A percentile compares a stretch with the other conserved stretches of the same genome.
phyloP scores from a whole-genome alignment of 768 basidiomycete genomes.

The Arthromyces matolae region DNA sequence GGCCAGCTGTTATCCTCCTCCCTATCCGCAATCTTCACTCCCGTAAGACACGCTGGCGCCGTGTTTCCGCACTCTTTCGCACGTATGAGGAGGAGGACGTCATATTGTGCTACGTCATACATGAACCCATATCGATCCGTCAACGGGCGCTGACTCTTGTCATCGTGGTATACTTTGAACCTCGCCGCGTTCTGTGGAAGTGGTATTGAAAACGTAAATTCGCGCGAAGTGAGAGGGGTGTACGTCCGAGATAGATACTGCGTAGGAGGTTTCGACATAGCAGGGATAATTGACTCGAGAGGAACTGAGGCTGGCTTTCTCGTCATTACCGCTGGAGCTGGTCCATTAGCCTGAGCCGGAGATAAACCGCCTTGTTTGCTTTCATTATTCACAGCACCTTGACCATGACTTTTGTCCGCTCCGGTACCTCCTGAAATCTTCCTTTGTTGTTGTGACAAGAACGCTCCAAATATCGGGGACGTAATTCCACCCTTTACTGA shows the following conservation, averaged over 20 bases:
- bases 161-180: conserved; percentile 47
- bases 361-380: conserved; percentile 28
- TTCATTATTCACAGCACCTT: conserved; percentile 13
- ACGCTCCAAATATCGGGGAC: conserved; percentile 58
- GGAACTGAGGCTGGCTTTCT: conserved; percentile 51
- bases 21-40: conserved; percentile 82
- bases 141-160: conserved; percentile 53
- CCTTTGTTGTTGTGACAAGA: conserved; percentile 50
- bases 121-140: conserved; percentile 91
- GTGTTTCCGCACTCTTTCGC: conserved; percentile 70
- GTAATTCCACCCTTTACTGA: conserved; percentile 37
- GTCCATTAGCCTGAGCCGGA: conserved; percentile 4
- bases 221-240: conserved; percentile 65
- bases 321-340: conserved; percentile 6
- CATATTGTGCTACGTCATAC: conserved; percentile 81
- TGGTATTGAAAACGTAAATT: conserved; percentile 72
- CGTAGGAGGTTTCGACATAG: conserved; percentile 75
- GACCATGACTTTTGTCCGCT: conserved; percentile 15
- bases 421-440: too few relatives aligned
- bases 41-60: conserved; percentile 82
- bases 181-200: conserved; percentile 53
- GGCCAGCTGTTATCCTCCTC: conserved; percentile 78
- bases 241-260: conserved; percentile 77
- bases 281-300: conserved; percentile 81
- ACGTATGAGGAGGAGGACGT: conserved; percentile 69